Evolutionary conservation across 116 monocot species (phyloP).

Genomic region (Dioscorea cayenensis): DNA sequence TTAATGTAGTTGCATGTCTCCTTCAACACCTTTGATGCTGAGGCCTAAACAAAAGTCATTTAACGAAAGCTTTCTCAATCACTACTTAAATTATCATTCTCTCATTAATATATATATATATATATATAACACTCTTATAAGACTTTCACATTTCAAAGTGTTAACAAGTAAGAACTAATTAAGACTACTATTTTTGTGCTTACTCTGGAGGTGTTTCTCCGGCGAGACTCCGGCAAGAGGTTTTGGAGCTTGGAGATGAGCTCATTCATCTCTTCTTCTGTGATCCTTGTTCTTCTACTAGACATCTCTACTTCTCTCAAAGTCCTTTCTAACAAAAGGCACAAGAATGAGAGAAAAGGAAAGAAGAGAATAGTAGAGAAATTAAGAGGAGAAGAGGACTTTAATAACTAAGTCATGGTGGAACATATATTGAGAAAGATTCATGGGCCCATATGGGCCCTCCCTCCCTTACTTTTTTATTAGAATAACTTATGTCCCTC

Average conservation of each 20-base stretch:
- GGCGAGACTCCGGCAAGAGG: constrained; percentile 5
- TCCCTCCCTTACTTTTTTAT: no score
- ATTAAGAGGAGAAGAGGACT: neutral
- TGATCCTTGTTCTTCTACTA: constrained; percentile 3
- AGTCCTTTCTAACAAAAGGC: no score
- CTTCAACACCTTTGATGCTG: constrained; percentile 46
- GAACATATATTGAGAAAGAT: no score
- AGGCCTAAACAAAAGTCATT: constrained; percentile 13
- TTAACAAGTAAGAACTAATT: no score
- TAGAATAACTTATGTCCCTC: no score
- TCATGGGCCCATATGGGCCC: no score
- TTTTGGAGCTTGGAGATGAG: constrained; percentile 13
- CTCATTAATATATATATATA: no score
- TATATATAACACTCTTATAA: no score
- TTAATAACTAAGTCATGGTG: no score
- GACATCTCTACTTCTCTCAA: neutral
- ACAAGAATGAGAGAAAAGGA: neutral
- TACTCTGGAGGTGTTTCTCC: constrained; percentile 3
- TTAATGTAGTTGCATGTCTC: constrained; percentile 71
- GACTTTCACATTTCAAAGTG: no score
- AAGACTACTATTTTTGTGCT: neutral
- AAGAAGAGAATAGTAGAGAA: neutral
- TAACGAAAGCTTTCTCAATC: no score
- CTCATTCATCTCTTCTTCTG: constrained; percentile 9
- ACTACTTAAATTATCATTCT: no score